Base-by-base conservation (phyloP, 345 rosid species). In the Euphorbia tirucalli region DNA sequence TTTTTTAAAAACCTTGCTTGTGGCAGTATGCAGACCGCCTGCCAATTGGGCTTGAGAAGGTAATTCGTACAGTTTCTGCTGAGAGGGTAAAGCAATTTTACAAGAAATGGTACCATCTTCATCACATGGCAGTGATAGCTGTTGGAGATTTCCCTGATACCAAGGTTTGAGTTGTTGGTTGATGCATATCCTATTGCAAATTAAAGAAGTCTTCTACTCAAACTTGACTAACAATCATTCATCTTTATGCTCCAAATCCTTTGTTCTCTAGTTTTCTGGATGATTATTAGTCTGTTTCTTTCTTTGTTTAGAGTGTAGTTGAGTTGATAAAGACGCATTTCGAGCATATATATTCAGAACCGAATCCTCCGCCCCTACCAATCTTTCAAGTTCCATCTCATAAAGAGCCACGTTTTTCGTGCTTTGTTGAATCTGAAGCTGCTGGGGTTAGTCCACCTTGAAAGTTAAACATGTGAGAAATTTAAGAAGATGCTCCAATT, bases 71-170 rank as follows among this genome's bases (percentile, higher is more conserved):
- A 14, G 97, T 86, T 83, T 83, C 97, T 83, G 75, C 90, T 69
- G 85, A 89, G 68, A 84, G 89, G 27, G 92, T 85, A 62, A 89
- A 88, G 82, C 81, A 78, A 50, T 93, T 93, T 75, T 93, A 93
- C 75, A 77, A 65, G 67, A 89, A 89, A 78, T 93, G 98, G 98
- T 93, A 93, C 77, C 86, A 83, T 76, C 73, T 91, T 70, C 83
- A 85, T 66, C 85, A 93, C 72, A 93, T 93, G 97, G 96, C 97
- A 67, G 87, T 93, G 56, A 80, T 93, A 75, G 98, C 96, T 52
- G 94, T 93, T 83, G 98, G 98, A 70, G 98, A 93, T 77, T 93
- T 93, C 78, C 76, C 90, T 52, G 96, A 88, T 74, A 87, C 96
- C 66, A 68, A 91, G 96, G 98, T 93, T 75, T 65, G 80, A 50